These are phyloP conservation scores for Calonectria leucothoes DNA, from an alignment of 2,329 filamentous ascomycete species.

Conservation along the genomic window DNA sequence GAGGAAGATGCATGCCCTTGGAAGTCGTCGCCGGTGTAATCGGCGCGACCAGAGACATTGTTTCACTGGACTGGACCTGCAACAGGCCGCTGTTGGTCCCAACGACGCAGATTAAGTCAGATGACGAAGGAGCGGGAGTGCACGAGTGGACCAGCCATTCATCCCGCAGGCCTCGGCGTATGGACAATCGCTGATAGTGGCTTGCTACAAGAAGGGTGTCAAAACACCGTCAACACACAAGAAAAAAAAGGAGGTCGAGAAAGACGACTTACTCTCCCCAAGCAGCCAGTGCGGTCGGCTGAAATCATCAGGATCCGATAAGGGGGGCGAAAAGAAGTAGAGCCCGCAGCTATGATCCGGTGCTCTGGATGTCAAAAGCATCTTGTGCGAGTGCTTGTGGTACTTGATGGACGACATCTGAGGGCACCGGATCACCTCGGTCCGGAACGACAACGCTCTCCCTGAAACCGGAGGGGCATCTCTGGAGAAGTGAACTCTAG, in stretches of 20 bases:
- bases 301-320: constrained; percentile 40
- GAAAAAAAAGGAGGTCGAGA: too few species aligned
- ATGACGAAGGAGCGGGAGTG: constrained; percentile 54
- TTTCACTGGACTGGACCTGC: constrained; percentile 46
- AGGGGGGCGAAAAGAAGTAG: constrained; percentile 52
- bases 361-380: constrained; percentile 56
- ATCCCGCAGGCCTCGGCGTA: constrained; percentile 39
- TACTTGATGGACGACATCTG: constrained; percentile 62
- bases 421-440: constrained; percentile 52
- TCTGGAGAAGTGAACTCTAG: constrained; percentile 33
- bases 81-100: constrained; percentile 62
- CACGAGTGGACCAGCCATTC: constrained; percentile 54
- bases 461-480: constrained; percentile 35
- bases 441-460: constrained; percentile 34
- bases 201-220: constrained; percentile 38
- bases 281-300: constrained; percentile 52
- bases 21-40: constrained; percentile 41
- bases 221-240: neutral
- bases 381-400: constrained; percentile 53
- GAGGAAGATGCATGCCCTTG: constrained; percentile 34
- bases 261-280: constrained; percentile 45
- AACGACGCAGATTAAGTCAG: constrained; percentile 56
- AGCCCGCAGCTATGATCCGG: constrained; percentile 47
- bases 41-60: constrained; percentile 50
- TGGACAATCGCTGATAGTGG: constrained; percentile 46